Conservation (phyloP, 768 basidiomycete species). For the Lactifluus subvellereus region DNA sequence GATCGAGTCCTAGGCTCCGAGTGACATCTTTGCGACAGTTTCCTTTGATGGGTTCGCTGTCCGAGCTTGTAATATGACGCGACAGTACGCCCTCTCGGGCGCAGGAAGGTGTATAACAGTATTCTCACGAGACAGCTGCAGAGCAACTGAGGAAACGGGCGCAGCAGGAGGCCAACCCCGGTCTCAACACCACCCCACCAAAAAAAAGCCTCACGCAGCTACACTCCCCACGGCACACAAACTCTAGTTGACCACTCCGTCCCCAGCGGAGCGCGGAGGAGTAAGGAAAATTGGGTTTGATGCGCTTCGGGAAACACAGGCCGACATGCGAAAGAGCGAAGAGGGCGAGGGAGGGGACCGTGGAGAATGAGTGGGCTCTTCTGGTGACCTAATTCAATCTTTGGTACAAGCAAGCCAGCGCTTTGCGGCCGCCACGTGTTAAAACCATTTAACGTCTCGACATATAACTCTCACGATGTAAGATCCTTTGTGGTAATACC, state of each 20-base stretch:
- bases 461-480: neutral
- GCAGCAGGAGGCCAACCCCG: neutral
- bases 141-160: neutral
- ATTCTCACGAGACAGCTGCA: neutral
- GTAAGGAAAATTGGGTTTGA: neutral
- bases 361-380: neutral
- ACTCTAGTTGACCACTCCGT: neutral
- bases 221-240: neutral
- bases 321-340: too few relatives aligned
- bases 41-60: neutral
- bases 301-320: too few relatives aligned
- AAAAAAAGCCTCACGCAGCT: too few relatives aligned
- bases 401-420: neutral
- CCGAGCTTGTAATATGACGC: neutral
- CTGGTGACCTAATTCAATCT: neutral
- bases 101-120: neutral
- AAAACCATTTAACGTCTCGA: neutral
- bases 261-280: neutral
- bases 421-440: constrained; percentile 4
- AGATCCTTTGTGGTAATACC: neutral
- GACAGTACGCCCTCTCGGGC: neutral
- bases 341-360: too few relatives aligned
- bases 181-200: neutral
- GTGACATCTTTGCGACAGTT: neutral
- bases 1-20: neutral